phyloP scores from a whole-genome alignment of 2,329 filamentous ascomycete species.

The Juglanconis sp. region DNA sequence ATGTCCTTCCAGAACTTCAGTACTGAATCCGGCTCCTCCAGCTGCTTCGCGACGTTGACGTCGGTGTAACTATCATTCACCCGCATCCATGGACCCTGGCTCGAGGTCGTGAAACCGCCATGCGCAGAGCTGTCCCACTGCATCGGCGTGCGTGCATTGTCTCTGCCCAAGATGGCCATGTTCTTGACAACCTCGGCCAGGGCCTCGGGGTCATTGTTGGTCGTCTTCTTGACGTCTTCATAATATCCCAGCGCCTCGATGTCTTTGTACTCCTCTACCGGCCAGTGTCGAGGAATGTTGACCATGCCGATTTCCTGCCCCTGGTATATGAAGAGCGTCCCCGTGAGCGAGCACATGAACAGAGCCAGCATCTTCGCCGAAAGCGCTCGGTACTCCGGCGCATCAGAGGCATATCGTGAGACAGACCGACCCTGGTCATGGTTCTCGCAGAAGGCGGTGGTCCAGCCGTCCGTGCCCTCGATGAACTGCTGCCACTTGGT shows the following conservation, averaged over 20 bases:
- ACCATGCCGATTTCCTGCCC: constrained; percentile 60
- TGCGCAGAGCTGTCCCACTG: constrained; percentile 57
- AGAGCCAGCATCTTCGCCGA: constrained; percentile 53
- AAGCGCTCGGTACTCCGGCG: constrained; percentile 36
- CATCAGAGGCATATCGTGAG: constrained; percentile 47
- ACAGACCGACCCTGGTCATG: constrained; percentile 59
- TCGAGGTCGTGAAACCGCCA: constrained; percentile 58
- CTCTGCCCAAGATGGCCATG: constrained; percentile 58
- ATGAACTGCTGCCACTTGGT: constrained; percentile 50
- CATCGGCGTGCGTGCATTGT: constrained; percentile 67
- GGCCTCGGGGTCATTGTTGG: constrained; percentile 30
- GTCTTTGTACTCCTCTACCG: constrained; percentile 45
- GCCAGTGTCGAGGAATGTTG: constrained; percentile 49
- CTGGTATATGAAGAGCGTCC: constrained; percentile 58
- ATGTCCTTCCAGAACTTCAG: constrained; percentile 60
- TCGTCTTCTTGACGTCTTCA: constrained; percentile 22
- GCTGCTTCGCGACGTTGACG: constrained; percentile 54
- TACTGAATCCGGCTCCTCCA: constrained; percentile 42
- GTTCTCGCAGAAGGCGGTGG: constrained; percentile 60
- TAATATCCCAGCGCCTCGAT: constrained; percentile 50
- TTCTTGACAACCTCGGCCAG: constrained; percentile 46
- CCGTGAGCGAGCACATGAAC: constrained; percentile 44
- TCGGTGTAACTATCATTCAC: constrained; percentile 54
- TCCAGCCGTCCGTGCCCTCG: constrained; percentile 53
- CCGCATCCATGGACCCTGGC: constrained; percentile 55